phyloP scores from a whole-genome alignment of 176 grass and related monocot genomes.

The Oryza nivara region DNA sequence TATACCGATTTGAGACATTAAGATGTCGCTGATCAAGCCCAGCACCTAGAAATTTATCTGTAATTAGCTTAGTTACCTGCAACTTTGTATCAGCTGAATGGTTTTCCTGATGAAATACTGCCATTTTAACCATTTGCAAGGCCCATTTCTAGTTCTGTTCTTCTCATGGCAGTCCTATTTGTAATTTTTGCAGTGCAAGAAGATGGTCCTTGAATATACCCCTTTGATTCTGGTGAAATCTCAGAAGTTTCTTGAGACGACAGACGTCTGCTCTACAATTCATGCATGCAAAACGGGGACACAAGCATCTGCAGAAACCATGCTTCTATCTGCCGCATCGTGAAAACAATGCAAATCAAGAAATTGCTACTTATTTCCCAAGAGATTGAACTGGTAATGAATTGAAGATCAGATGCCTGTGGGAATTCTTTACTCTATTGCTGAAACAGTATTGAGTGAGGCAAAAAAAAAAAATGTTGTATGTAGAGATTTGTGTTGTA shows the following conservation, averaged over 20 bases:
- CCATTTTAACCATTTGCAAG: too few relatives aligned
- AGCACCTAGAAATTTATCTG: conserved; percentile 10
- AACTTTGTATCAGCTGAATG: conserved; percentile 6
- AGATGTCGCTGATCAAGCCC: neutral
- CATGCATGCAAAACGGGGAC: conserved; percentile 61
- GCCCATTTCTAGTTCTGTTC: neutral
- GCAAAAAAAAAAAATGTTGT: neutral
- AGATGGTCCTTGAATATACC: conserved; percentile 50
- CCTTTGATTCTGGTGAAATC: conserved; percentile 55
- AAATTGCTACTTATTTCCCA: neutral
- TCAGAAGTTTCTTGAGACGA: conserved; percentile 56
- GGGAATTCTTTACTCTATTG: neutral
- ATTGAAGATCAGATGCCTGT: conserved; percentile 16
- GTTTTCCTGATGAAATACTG: too few relatives aligned
- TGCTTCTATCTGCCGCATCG: conserved; percentile 24
- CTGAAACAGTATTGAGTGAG: neutral
- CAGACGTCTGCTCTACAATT: conserved; percentile 59
- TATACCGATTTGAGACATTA: neutral
- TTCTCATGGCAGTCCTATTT: neutral
- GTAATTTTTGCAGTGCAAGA: conserved; percentile 60
- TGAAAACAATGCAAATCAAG: conserved; percentile 37
- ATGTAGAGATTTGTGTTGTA: conserved; percentile 9
- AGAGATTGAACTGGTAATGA: neutral
- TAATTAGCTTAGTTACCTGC: conserved; percentile 9
- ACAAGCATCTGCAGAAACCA: conserved; percentile 25